Evolutionary conservation across 345 rosid genomes (phyloP).

Genomic region (Balakata baccata): DNA sequence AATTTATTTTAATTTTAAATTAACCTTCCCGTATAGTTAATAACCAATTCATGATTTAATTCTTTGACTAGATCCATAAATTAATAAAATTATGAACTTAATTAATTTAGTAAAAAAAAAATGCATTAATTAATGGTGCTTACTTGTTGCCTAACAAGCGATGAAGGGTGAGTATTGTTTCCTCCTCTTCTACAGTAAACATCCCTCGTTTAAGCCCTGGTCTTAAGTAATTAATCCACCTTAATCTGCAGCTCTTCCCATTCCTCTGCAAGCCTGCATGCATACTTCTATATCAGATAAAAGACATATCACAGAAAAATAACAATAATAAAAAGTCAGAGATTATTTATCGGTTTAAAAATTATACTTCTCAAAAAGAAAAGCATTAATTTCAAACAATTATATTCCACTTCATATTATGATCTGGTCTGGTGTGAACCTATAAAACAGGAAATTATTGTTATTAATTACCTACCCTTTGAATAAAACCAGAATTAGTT

Average conservation of each 20-base stretch:
- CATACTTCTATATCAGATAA: not conserved
- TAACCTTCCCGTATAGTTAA: too few relatives aligned
- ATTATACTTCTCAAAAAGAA: too few relatives aligned
- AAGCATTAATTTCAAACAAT: too few relatives aligned
- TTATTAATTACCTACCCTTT: not conserved
- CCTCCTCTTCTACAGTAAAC: conserved; percentile 63
- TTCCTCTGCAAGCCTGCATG: conserved; percentile 74
- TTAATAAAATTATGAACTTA: too few relatives aligned
- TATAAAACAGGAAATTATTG: not conserved
- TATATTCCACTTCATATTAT: not conserved
- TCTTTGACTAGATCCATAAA: too few relatives aligned
- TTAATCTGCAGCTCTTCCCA: conserved; percentile 91
- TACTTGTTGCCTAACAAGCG: conserved; percentile 86
- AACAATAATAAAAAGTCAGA: not conserved
- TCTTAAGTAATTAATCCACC: conserved; percentile 91
- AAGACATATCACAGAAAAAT: not conserved
- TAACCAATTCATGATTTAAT: too few relatives aligned
- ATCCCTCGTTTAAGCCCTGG: conserved; percentile 78
- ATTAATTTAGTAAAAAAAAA: too few relatives aligned
- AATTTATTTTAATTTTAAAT: too few relatives aligned
- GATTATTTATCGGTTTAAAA: not conserved
- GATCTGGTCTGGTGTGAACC: not conserved
- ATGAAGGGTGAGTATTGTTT: conserved; percentile 63
- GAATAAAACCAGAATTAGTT: not conserved
- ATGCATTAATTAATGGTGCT: conserved; percentile 7